phyloP scores from a whole-genome alignment of 257 asterid species.

The Solanum chmielewskii region DNA sequence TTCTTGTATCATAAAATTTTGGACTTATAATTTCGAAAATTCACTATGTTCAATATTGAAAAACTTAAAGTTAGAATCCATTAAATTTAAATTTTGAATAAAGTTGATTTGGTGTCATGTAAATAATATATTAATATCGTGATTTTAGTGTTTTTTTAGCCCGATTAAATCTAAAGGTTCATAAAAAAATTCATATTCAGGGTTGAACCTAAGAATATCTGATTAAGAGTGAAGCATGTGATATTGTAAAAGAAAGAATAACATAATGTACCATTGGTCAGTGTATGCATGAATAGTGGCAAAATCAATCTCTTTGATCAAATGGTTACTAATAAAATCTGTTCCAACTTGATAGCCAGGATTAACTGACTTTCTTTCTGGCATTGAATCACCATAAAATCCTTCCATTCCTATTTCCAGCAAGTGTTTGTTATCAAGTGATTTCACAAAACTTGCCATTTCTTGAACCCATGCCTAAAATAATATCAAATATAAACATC shows the following conservation, averaged over 20 bases:
- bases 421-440: constrained; percentile 41
- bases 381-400: constrained; percentile 47
- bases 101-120: not conserved
- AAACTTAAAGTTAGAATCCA: not conserved
- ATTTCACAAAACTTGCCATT: constrained; percentile 44
- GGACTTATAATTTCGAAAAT: not conserved
- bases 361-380: constrained; percentile 32
- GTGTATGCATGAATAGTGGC: constrained; percentile 60
- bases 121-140: too few relatives aligned
- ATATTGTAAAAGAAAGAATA: not conserved
- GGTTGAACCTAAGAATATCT: too few relatives aligned
- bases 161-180: too few relatives aligned
- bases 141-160: too few relatives aligned
- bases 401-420: constrained; percentile 57
- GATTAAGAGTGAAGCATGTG: too few relatives aligned
- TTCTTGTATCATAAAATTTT: not conserved
- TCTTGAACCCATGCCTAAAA: constrained; percentile 31
- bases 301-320: constrained; percentile 32
- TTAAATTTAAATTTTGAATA: too few relatives aligned
- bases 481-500: not conserved
- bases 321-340: constrained; percentile 43
- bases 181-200: too few relatives aligned
- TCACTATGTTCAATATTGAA: too few relatives aligned
- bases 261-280: constrained; percentile 21
- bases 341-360: constrained; percentile 50